Evolutionary conservation across 495 filamentous ascomycete species (phyloP).

Genomic region (Friedmanniomyces simplex): DNA sequence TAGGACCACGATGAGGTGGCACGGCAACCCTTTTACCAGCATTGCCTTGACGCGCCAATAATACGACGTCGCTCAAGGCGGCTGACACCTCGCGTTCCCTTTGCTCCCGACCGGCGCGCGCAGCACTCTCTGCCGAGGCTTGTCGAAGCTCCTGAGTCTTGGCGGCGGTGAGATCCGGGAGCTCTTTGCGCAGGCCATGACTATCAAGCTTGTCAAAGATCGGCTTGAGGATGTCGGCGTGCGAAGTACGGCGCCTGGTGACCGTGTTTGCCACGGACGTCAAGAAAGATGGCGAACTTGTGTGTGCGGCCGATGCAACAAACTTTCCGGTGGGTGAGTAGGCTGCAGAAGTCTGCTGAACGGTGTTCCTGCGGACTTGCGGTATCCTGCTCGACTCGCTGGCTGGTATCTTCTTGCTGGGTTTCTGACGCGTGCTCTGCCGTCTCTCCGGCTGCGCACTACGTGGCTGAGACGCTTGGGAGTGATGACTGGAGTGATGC

Average conservation of each 20-base stretch:
- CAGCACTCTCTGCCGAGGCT: neutral
- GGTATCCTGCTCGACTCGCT: neutral
- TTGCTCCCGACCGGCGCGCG: neutral
- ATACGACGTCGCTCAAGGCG: neutral
- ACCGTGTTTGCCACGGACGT: constrained; percentile 1
- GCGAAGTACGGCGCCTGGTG: constrained; percentile 6
- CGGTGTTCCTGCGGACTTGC: neutral
- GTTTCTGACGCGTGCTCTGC: neutral
- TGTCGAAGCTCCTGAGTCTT: neutral
- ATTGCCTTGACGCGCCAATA: constrained; percentile 1
- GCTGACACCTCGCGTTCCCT: neutral
- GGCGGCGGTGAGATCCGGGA: neutral
- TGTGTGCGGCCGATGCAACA: neutral
- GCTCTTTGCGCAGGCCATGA: neutral
- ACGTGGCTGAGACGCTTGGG: too few relatives aligned
- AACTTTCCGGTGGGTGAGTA: neutral
- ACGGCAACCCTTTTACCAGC: neutral
- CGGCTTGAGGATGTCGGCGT: constrained; percentile 12
- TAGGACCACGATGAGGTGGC: neutral
- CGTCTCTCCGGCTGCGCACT: neutral
- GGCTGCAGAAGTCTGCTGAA: neutral
- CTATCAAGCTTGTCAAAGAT: constrained; percentile 10
- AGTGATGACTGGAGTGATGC: too few relatives aligned
- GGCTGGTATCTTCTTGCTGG: neutral
- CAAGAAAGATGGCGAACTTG: neutral